phyloP scores from a whole-genome alignment of 2,329 filamentous ascomycete genomes.

The Endocalyx cinctus region DNA sequence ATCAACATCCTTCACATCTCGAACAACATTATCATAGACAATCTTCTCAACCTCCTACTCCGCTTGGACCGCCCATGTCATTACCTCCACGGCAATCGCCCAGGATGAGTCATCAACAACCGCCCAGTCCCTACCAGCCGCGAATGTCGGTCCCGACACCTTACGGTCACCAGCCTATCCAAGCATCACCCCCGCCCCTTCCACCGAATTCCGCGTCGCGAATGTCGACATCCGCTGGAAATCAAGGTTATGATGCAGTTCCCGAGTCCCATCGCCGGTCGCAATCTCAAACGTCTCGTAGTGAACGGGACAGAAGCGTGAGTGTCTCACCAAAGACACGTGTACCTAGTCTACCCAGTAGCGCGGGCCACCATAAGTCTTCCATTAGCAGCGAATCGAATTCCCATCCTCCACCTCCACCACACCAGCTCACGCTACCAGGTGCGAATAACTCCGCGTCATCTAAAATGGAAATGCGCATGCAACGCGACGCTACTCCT shows the following conservation, averaged over 20 bases:
- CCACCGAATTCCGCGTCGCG: conserved; percentile 30
- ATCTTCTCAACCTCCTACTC: conserved; percentile 50
- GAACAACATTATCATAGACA: conserved; percentile 37
- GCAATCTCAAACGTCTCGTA: conserved; percentile 48
- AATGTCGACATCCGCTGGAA: conserved; percentile 36
- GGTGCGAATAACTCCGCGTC: conserved; percentile 19
- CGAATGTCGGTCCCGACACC: conserved; percentile 29
- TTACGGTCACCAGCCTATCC: conserved; percentile 26
- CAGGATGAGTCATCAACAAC: conserved; percentile 40
- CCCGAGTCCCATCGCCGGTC: conserved; percentile 43
- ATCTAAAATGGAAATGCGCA: conserved; percentile 27
- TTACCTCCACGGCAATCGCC: conserved; percentile 39
- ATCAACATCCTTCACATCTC: conserved; percentile 34
- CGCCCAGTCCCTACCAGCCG: conserved; percentile 58
- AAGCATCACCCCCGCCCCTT: conserved; percentile 32
- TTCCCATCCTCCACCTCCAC: conserved; percentile 28
- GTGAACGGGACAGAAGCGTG: conserved; percentile 64
- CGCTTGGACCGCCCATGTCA: conserved; percentile 46
- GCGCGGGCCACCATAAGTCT: conserved; percentile 18
- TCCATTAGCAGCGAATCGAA: conserved; percentile 28
- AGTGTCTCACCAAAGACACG: conserved; percentile 78
- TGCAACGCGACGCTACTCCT: conserved; percentile 33
- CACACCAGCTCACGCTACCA: conserved; percentile 13
- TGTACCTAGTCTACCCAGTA: conserved; percentile 43
- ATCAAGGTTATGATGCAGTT: conserved; percentile 40